Conservation (phyloP, 139 green algal species). For the Edaphochlamys debaryana region DNA sequence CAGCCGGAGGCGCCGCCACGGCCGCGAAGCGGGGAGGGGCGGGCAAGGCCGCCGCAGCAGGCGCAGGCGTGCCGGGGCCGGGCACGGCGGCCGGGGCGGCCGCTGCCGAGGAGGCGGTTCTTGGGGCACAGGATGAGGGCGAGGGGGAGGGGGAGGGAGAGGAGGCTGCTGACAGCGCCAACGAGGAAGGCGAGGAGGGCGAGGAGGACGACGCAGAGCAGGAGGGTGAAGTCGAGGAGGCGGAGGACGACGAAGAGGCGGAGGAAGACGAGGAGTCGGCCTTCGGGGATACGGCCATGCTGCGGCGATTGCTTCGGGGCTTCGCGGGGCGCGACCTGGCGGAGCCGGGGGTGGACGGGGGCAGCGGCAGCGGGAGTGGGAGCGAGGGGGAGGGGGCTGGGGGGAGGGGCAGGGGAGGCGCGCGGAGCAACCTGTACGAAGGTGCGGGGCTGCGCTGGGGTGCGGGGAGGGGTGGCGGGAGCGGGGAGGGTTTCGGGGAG, state of each 20-base stretch:
- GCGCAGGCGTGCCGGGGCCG: not conserved
- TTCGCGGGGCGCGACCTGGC: conserved; percentile 28
- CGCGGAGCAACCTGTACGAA: conserved; percentile 24
- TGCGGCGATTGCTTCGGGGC: conserved; percentile 26
- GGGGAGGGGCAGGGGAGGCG: not conserved
- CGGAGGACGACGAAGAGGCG: not conserved
- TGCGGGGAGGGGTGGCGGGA: not conserved
- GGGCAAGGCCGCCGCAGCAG: no score
- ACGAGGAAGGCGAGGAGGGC: not conserved
- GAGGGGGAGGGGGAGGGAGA: not conserved
- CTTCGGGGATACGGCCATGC: conserved; percentile 4
- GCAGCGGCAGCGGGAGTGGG: not conserved
- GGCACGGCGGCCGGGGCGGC: not conserved
- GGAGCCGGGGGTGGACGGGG: not conserved
- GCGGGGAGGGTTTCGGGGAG: no score
- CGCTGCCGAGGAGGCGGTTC: not conserved
- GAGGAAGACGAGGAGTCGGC: not conserved
- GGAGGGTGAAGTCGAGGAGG: not conserved
- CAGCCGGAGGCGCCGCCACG: no score
- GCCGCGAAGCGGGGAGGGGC: no score
- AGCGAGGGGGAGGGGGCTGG: conserved; percentile 1
- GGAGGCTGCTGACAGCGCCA: not conserved
- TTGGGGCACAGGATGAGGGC: not conserved
- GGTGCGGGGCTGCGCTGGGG: not conserved
- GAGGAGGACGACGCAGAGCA: not conserved